Evolutionary conservation across 2,329 filamentous ascomycete genomes (phyloP).

Genomic region (Colletotrichum tropicale): DNA sequence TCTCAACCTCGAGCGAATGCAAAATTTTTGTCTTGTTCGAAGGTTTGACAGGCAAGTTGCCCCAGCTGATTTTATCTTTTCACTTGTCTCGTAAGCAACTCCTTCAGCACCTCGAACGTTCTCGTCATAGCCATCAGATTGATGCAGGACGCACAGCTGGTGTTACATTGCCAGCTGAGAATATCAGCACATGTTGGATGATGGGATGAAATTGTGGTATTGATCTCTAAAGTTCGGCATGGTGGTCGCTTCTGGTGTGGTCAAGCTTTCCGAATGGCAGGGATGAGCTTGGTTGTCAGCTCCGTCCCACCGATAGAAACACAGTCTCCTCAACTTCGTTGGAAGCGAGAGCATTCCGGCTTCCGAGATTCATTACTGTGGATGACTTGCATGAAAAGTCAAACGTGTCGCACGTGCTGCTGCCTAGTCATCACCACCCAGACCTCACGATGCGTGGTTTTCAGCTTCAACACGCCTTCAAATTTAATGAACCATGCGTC

Average conservation of each 20-base stretch:
- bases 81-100: neutral
- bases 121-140: neutral
- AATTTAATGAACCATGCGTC: neutral
- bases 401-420: neutral
- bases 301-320: neutral
- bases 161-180: accelerated
- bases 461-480: neutral
- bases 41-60: neutral
- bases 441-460: neutral
- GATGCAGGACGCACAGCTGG: accelerated
- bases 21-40: accelerated
- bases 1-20: accelerated
- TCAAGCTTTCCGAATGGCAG: neutral
- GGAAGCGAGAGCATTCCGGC: neutral
- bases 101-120: accelerated
- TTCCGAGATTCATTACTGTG: neutral
- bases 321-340: neutral
- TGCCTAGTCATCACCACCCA: neutral
- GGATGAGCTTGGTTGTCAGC: neutral
- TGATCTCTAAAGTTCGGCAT: accelerated
- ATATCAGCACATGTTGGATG: neutral
- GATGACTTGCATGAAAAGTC: neutral
- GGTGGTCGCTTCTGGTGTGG: neutral
- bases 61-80: accelerated
- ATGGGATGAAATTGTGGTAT: neutral